phyloP scores from a whole-genome alignment of 345 rosid genomes.

The Citrus trifoliata region DNA sequence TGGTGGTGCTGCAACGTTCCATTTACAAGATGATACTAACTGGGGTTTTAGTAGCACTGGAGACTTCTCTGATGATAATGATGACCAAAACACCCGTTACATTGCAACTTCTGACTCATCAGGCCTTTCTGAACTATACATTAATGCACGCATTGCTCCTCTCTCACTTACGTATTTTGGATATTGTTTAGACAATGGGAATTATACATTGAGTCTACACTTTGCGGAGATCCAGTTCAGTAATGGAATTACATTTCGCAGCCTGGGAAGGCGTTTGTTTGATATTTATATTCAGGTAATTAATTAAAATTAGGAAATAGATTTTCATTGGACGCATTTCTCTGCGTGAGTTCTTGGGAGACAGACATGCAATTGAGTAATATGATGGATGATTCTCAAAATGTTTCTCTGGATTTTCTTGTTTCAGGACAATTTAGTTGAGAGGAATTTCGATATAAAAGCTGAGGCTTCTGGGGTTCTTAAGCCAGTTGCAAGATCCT shows the following conservation, averaged over 20 bases:
- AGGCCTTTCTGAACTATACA: constrained; percentile 39
- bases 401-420: background rate
- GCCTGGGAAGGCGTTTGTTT: constrained; percentile 59
- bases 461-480: constrained; percentile 45
- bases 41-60: constrained; percentile 83
- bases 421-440: constrained; percentile 42
- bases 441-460: constrained; percentile 51
- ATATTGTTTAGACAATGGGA: constrained; percentile 61
- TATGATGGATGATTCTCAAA: background rate
- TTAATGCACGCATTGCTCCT: constrained; percentile 51
- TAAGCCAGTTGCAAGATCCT: constrained; percentile 26
- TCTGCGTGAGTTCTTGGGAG: background rate
- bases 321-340: background rate
- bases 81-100: constrained; percentile 41
- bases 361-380: background rate
- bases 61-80: constrained; percentile 63
- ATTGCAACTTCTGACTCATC: constrained; percentile 25
- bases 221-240: constrained; percentile 63
- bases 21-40: constrained; percentile 19
- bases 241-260: constrained; percentile 36
- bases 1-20: constrained; percentile 55
- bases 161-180: constrained; percentile 67
- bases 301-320: constrained; percentile 3
- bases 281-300: constrained; percentile 65
- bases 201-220: constrained; percentile 45